Evolutionary conservation across 1,139 yeast genomes (phyloP).

Genomic region (Geotrichum bryndzae): DNA sequence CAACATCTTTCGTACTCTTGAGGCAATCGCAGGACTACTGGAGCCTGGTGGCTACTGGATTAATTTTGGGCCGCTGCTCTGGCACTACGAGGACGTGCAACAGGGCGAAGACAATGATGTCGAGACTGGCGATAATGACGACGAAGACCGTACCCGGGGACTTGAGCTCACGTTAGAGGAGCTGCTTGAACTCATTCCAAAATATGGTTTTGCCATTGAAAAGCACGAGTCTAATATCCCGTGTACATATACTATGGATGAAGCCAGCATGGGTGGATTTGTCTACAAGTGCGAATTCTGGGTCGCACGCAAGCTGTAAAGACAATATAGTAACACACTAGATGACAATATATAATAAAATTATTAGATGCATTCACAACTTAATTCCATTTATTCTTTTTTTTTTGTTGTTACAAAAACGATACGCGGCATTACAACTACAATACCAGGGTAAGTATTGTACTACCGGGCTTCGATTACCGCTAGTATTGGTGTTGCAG

Average conservation of each 20-base stretch:
- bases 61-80: conserved; percentile 77
- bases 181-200: conserved; percentile 43
- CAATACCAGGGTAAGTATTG: too few species aligned
- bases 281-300: conserved; percentile 65
- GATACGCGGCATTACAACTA: neutral
- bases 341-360: neutral
- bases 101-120: conserved; percentile 2
- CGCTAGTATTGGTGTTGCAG: too few species aligned
- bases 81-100: conserved; percentile 63
- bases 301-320: conserved; percentile 43
- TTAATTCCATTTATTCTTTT: neutral
- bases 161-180: conserved; percentile 63
- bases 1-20: conserved; percentile 64
- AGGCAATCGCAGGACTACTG: conserved; percentile 50
- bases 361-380: neutral
- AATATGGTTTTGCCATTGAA: conserved; percentile 51
- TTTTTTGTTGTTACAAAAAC: neutral
- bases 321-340: neutral
- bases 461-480: too few species aligned
- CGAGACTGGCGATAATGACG: conserved; percentile 21
- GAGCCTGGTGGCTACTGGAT: conserved; percentile 63
- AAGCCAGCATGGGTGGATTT: conserved; percentile 50
- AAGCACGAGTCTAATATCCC: conserved; percentile 43
- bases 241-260: conserved; percentile 54
- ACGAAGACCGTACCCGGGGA: conserved; percentile 43